Percentiles rank a stretch among this genome's conserved stretches.
phyloP scores from a whole-genome alignment of 2,329 filamentous ascomycete species.

The Cryphonectria carpinicola region DNA sequence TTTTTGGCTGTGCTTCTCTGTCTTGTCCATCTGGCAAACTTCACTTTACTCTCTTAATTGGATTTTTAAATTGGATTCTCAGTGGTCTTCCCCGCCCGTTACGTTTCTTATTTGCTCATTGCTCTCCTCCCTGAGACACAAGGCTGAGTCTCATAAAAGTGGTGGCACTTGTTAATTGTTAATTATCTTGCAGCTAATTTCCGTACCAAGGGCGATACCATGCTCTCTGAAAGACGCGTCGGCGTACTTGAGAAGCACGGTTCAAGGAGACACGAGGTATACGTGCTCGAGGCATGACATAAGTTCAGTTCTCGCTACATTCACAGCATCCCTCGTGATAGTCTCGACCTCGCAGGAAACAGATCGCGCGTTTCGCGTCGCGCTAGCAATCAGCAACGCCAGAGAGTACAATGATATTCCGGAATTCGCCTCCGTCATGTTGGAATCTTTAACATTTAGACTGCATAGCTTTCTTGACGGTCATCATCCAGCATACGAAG shows the following conservation, averaged over 20 bases:
- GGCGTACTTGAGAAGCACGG: not conserved
- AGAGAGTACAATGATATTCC: not conserved
- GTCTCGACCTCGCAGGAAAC: not conserved
- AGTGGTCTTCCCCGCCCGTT: not conserved
- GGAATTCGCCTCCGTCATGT: not conserved
- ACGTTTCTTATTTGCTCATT: not conserved
- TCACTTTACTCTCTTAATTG: not conserved
- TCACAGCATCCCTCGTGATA: not conserved
- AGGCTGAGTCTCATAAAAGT: not conserved
- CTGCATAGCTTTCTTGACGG: not conserved
- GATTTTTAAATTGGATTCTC: not conserved
- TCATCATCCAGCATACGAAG: not conserved
- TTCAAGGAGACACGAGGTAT: not conserved
- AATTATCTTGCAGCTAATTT: not conserved
- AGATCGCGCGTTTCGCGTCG: not conserved
- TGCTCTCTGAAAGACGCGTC: not conserved
- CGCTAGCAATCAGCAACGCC: not conserved
- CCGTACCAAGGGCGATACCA: not conserved
- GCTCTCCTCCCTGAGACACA: not conserved
- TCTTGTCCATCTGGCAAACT: not conserved
- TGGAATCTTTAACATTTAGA: not conserved
- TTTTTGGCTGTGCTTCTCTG: not conserved
- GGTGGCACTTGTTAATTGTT: not conserved
- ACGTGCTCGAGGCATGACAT: not conserved
- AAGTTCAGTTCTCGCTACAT: not conserved